Base-by-base conservation (phyloP, 2,329 filamentous ascomycete species). In the Zymoseptoria brevis region DNA sequence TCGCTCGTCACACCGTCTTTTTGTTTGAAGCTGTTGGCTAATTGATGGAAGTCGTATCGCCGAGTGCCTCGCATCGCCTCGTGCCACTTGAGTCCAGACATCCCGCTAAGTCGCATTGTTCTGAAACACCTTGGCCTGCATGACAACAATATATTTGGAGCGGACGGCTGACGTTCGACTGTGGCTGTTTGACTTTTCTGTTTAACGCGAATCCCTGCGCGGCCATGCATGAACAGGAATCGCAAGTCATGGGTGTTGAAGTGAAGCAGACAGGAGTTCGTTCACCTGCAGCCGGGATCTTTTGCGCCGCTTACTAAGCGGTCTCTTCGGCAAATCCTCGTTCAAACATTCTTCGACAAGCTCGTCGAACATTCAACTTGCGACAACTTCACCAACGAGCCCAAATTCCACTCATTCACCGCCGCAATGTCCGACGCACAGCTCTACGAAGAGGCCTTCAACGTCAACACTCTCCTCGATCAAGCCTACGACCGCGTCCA, bases 401-500 rank as follows among this genome's bases (percentile, higher is more conserved):
- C 41, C 26, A 4, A 53, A 8, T 22, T 3, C 29, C 30, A 19
- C 29, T 16, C 19, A 55, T n/a, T n/a, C 13, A 56, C 55, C 50
- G 1, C 45, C 53, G 62, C 19, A 55, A 66, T 66, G 64, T 57
- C 61, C 57, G 64, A 66, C 63, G 64, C 64, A 21, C 63, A 65
- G 53, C 61, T 66, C 55, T 66, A 66, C 64, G 64, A 66, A 63
- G 64, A 66, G 60, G 53, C 57, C 50, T 66, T 66, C 63, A 64
- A 64, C 55, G 66, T 67, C 54, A 70, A 67, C 54, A 66, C 65
- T 53, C 83, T 97, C 56, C 89, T 96, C 78, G 83, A 86, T 71
- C 83, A 87, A 71, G 96, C 96, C 78, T 99, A 99, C 77, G 94
- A 97, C 78, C 90, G 93, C 65, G 93, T 96, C 24, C 88, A 90